Base-by-base conservation (phyloP, 768 basidiomycete genomes). In the Dacryopinax spathularia region DNA sequence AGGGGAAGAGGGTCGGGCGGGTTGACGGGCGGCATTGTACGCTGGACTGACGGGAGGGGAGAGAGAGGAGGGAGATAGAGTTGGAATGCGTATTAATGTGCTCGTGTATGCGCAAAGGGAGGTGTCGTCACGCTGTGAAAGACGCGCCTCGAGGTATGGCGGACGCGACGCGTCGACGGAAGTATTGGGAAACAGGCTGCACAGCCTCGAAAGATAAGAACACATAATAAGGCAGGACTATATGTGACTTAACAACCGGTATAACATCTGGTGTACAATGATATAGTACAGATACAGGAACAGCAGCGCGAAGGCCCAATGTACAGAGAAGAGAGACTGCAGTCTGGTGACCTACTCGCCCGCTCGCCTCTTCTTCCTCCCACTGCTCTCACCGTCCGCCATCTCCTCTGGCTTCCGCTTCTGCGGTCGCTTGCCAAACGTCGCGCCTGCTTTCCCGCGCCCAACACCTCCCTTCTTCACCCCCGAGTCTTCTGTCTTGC, bases 1-100 rank as follows among this genome's bases (percentile, higher is more conserved):
- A 80, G 78, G 0, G 79, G 48, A 29, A 56, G 48, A 2, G 48
- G 13, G 5, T 29, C 48, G 5, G 48, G 31, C 13, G 48, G 48
- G 48, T 56, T 56, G 10, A 56, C 31, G 48, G 48, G 48, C 48
- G 48, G 48, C 48, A 56, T 56, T n/a, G n/a, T n/a, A n/a, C n/a
- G 25, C 15, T 56, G 29, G 10, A 6, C 39, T 15, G 18, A 56
- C n/a, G n/a, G n/a, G n/a, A n/a, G n/a, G n/a, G 48, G 31, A 10
- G 13, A 5, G 5, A 20, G 48, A 6, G 29, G 22, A 56, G 29
- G 48, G 29, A 31, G 31, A 6, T 22, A 56, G 48, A 56, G 48
- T 56, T 56, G 48, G 48, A 56, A 56, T 56, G 48, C 25, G 48
- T 29, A 56, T 27, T 56, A 29, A 37, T 10, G 36, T 37, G n/a